Evolutionary conservation across 768 basidiomycete genomes (phyloP).

Genomic region (Leucogyrophana mollusca): DNA sequence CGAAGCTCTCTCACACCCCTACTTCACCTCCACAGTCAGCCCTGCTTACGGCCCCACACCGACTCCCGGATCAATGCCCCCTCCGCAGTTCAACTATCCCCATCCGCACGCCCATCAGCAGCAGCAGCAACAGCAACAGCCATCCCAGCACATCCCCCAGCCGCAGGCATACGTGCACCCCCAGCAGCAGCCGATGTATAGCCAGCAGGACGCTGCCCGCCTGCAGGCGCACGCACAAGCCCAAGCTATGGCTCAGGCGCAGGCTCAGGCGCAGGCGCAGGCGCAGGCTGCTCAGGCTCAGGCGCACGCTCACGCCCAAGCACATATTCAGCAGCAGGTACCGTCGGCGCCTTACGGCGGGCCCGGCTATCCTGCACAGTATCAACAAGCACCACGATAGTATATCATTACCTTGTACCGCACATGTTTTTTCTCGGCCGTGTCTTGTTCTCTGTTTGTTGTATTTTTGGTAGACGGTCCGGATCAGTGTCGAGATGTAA

Average conservation of each 20-base stretch:
- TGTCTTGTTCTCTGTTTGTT: no score
- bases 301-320: conserved; percentile 32
- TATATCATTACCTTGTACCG: neutral
- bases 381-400: conserved; percentile 29
- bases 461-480: no score
- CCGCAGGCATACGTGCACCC: conserved; percentile 36
- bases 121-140: conserved; percentile 43
- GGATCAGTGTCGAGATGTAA: no score
- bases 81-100: conserved; percentile 67
- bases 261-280: conserved; percentile 32
- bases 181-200: conserved; percentile 33
- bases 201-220: conserved; percentile 29
- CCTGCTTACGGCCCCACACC: conserved; percentile 31
- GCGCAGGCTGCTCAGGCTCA: conserved; percentile 38
- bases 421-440: no score
- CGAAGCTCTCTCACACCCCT: conserved; percentile 89
- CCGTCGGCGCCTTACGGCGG: conserved; percentile 17
- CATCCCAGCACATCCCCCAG: conserved; percentile 36
- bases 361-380: conserved; percentile 28
- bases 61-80: conserved; percentile 58
- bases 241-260: conserved; percentile 41
- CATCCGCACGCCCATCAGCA: conserved; percentile 54
- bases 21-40: conserved; percentile 64
- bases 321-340: conserved; percentile 27
- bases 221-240: conserved; percentile 40